Conservation (phyloP, 441 rosid species). For the Geranium incanum region DNA sequence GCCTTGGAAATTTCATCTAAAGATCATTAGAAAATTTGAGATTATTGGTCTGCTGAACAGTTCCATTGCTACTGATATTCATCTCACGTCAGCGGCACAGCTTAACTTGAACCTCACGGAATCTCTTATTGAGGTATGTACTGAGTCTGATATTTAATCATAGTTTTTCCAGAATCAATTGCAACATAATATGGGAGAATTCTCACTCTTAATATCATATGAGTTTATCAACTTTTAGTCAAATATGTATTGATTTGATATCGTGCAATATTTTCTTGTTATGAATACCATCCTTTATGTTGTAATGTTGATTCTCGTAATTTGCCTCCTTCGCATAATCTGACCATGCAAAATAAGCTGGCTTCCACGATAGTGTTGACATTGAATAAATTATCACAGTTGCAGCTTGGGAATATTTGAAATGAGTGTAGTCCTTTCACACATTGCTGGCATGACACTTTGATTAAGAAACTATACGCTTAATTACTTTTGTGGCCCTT, state of each 20-base stretch:
- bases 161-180: constrained; percentile 12
- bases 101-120: constrained; percentile 78
- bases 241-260: neutral
- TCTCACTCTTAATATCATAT: neutral
- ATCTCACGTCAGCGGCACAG: constrained; percentile 50
- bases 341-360: neutral
- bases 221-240: neutral
- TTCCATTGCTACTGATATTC: constrained; percentile 50
- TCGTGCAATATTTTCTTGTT: neutral
- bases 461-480: neutral
- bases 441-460: neutral
- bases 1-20: constrained; percentile 73
- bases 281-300: constrained; percentile 2
- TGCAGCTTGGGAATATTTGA: neutral
- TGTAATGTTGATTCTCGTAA: neutral
- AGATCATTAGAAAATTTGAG: constrained; percentile 44
- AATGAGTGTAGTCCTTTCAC: neutral
- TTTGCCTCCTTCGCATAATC: neutral
- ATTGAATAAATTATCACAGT: neutral
- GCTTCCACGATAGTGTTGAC: neutral
- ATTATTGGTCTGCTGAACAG: constrained; percentile 45
- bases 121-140: constrained; percentile 72
- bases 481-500: neutral
- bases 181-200: neutral
- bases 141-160: constrained; percentile 4